Evolutionary conservation across 1,139 yeast species (phyloP).

Genomic region (Arxiozyma telluris): DNA sequence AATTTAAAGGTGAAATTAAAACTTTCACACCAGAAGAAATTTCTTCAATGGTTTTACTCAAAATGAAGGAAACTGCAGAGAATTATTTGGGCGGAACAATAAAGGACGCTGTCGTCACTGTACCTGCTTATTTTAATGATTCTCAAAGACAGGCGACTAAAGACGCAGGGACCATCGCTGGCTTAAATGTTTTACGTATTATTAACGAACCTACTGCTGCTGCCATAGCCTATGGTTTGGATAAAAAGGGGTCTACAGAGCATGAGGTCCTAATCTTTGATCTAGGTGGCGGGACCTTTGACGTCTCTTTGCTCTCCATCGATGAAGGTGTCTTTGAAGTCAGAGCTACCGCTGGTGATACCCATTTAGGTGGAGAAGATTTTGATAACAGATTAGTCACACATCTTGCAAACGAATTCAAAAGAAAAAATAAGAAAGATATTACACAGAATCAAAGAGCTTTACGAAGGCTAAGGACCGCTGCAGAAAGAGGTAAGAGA

Average conservation of each 20-base stretch:
- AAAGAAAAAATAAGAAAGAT: conserved; percentile 72
- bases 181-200: conserved; percentile 86
- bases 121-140: conserved; percentile 96
- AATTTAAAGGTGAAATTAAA: conserved; percentile 57
- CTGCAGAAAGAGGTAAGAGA: conserved; percentile 87
- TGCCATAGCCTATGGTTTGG: conserved; percentile 95
- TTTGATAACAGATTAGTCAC: conserved; percentile 70
- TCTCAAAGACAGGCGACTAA: conserved; percentile 98
- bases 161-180: conserved; percentile 96
- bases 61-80: conserved; percentile 65
- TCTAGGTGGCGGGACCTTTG: conserved; percentile 98
- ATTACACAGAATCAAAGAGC: conserved; percentile 67
- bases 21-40: conserved; percentile 58
- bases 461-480: conserved; percentile 77
- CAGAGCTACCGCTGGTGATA: conserved; percentile 97
- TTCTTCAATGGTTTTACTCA: conserved; percentile 53
- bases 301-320: conserved; percentile 84
- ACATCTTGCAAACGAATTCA: conserved; percentile 69
- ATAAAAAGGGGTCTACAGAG: conserved; percentile 70
- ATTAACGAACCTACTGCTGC: conserved; percentile 99
- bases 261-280: conserved; percentile 88
- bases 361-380: conserved; percentile 97
- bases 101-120: conserved; percentile 70
- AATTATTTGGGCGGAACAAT: conserved; percentile 52
- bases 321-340: conserved; percentile 96